Base-by-base conservation (phyloP, 176 grass and related monocot genomes). In the Calamus simplicifolius region DNA sequence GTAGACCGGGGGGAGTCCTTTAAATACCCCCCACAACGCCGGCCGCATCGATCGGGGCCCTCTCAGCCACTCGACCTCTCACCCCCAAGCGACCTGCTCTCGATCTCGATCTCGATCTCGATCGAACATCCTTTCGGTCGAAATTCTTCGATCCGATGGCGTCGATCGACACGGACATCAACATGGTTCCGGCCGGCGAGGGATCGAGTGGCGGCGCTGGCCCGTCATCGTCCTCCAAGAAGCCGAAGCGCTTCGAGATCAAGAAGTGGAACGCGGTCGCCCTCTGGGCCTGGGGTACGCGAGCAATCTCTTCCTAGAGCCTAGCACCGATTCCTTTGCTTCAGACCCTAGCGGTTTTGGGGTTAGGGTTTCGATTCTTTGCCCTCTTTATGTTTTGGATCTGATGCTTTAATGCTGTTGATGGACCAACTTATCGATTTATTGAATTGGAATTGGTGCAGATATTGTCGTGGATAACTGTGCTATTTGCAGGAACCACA, bases 391-490 rank as follows among this genome's bases (percentile, higher is more conserved):
- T 43, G 35, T 10, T 43, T 12, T 43, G 12, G 18, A 27, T 50
- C 30, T 74, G 15, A 38, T 38, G 8, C 50, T 68, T 67, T 27
- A 3, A 18, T 30, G 35, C 35, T 43, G 12, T 43, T 43, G 35
- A 13, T 27, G 3, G 7, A 10, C 17, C 31, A 13, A 16, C 50
- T 48, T 8, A 63, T 62, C 14, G 15, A 25, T 27, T 31, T 28
- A 27, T n/a, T 66, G 18, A 18, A 50, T 61, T 43, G 35, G 59
- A 4, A 19, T 68, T 29, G 30, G 19, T 62, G 62, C 77, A 97
- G 93, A 97, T 49, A 97, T 97, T 61, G 87, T 91, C 62, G 93
- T 97, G 69, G 93, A 97, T 74, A 91, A 97, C 84, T 91, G 93
- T 54, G 93, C 93, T 62, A 97, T 97, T 74, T 91, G 93, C 78